Conservation (phyloP, 129 eudicot genomes). For the carrot (Daucus carota) region DNA sequence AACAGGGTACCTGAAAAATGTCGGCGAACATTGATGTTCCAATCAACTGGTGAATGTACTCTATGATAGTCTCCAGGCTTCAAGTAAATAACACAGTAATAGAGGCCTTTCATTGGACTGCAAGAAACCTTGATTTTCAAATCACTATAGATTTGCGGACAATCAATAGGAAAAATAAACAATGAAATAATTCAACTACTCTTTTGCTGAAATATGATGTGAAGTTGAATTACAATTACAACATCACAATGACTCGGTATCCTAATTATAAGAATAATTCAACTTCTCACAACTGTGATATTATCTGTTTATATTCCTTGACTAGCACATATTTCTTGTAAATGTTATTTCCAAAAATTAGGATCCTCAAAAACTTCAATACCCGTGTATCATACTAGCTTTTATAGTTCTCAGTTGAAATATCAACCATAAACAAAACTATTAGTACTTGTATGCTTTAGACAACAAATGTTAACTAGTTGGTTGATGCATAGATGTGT, state of each 20-base stretch:
- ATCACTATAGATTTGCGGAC: background rate
- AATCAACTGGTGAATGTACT: slow-evolving; percentile 90
- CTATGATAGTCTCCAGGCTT: slow-evolving; percentile 95
- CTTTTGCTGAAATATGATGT: background rate
- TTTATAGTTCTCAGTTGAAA: background rate
- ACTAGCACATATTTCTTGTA: background rate
- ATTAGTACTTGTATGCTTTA: background rate
- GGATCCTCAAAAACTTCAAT: background rate
- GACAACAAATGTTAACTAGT: background rate
- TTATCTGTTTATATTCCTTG: background rate
- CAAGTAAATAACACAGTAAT: slow-evolving; percentile 91
- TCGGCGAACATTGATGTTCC: slow-evolving; percentile 74
- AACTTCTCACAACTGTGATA: background rate
- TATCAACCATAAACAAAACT: background rate
- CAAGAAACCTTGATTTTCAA: slow-evolving; percentile 12
- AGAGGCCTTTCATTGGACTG: slow-evolving; percentile 92
- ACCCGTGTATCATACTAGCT: background rate
- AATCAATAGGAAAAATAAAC: background rate
- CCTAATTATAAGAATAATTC: background rate
- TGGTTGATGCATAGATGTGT: background rate
- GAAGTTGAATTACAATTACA: background rate
- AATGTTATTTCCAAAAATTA: background rate
- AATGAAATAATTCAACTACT: background rate
- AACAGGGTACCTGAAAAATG: slow-evolving; percentile 66
- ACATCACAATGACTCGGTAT: background rate